phyloP scores from a whole-genome alignment of 768 basidiomycete genomes.

The Lactarius tabidus region DNA sequence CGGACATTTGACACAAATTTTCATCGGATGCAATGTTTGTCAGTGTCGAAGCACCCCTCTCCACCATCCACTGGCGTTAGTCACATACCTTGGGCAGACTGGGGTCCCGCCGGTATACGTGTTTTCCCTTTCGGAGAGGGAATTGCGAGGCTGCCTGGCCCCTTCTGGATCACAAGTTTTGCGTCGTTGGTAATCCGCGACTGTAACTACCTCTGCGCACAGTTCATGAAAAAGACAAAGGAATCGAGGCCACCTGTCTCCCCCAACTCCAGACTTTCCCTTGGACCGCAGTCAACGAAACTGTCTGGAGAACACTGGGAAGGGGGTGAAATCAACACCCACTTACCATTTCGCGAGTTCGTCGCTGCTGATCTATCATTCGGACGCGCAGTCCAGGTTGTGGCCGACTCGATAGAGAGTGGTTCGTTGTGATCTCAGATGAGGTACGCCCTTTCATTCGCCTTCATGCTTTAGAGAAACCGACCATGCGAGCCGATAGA shows the following conservation, averaged over 20 bases:
- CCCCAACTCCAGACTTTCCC: background rate
- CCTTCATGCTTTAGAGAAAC: background rate
- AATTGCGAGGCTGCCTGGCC: background rate
- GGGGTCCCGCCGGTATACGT: slow-evolving; percentile 13
- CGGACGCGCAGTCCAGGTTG: background rate
- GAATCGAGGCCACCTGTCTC: background rate
- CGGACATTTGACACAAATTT: too few species aligned
- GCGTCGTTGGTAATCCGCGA: slow-evolving; percentile 14
- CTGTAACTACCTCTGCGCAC: slow-evolving; percentile 2
- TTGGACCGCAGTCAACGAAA: background rate
- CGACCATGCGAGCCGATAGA: background rate
- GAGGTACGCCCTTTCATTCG: slow-evolving; percentile 2
- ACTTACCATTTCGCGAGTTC: slow-evolving; percentile 14
- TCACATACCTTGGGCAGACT: slow-evolving; percentile 3
- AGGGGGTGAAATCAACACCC: slow-evolving; percentile 3
- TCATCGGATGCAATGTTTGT: slow-evolving; percentile 7
- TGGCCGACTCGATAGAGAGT: slow-evolving; percentile 20
- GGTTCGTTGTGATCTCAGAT: slow-evolving; percentile 10
- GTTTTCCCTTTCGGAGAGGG: background rate
- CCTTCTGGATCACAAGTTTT: slow-evolving; percentile 10
- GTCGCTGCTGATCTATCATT: background rate
- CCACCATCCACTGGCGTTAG: background rate
- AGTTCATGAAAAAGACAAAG: background rate
- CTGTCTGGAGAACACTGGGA: background rate
- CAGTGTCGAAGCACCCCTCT: slow-evolving; percentile 2